Evolutionary conservation across 768 basidiomycete genomes (phyloP).

Genomic region (Kwoniella dendrophila): DNA sequence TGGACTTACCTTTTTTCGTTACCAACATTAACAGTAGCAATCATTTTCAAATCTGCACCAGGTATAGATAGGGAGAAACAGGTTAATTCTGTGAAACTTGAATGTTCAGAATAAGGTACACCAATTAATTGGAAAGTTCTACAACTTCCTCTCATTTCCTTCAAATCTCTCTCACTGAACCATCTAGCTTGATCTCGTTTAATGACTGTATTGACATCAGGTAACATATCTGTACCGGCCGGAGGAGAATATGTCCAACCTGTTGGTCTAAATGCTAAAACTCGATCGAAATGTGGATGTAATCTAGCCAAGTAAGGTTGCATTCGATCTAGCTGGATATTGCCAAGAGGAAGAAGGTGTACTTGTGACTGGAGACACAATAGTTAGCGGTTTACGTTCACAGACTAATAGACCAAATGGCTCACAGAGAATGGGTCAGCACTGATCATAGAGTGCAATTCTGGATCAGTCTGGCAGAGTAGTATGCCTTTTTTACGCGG

Average conservation of each 20-base stretch:
- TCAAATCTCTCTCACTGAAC: constrained; percentile 72
- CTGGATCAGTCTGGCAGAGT: constrained; percentile 79
- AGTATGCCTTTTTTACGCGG: constrained; percentile 77
- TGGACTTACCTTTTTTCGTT: constrained; percentile 55
- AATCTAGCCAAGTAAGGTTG: constrained; percentile 75
- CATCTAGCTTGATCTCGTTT: constrained; percentile 66
- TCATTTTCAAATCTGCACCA: constrained; percentile 77
- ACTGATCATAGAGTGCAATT: constrained; percentile 76
- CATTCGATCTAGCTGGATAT: constrained; percentile 75
- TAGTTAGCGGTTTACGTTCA: neutral
- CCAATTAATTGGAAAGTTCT: constrained; percentile 70
- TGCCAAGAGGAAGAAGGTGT: constrained; percentile 76
- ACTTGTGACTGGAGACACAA: constrained; percentile 62
- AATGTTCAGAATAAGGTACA: constrained; percentile 85
- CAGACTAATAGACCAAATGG: neutral
- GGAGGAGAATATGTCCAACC: constrained; percentile 88
- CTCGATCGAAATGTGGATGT: constrained; percentile 69
- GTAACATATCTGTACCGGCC: constrained; percentile 65
- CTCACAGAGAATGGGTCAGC: constrained; percentile 68
- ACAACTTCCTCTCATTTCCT: constrained; percentile 71
- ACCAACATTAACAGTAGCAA: constrained; percentile 71
- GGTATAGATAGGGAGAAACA: constrained; percentile 85
- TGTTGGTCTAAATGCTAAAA: constrained; percentile 85
- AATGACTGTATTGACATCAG: constrained; percentile 71
- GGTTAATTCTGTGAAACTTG: constrained; percentile 91